Conservation (phyloP, 345 rosid genomes). For the Gossypium stocksii region DNA sequence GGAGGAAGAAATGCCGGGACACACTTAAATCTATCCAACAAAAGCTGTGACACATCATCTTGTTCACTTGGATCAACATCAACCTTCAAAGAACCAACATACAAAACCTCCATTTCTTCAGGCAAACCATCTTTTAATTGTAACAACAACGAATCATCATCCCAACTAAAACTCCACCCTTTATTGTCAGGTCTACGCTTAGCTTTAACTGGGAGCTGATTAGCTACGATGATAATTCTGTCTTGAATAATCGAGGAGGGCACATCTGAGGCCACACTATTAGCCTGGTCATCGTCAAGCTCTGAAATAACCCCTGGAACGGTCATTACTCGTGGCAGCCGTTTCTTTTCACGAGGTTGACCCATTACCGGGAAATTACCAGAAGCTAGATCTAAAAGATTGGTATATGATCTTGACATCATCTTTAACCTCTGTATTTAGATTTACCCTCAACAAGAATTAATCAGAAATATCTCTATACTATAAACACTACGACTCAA, state of each 20-base stretch:
- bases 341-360: constrained; percentile 50
- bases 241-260: constrained; percentile 58
- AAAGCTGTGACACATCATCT: constrained; percentile 63
- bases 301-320: constrained; percentile 75
- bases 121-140: constrained; percentile 80
- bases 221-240: constrained; percentile 61
- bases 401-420: constrained; percentile 72
- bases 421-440: constrained; percentile 27
- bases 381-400: constrained; percentile 76
- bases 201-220: constrained; percentile 72
- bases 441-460: constrained; percentile 17
- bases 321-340: constrained; percentile 67
- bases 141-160: constrained; percentile 54
- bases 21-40: constrained; percentile 69
- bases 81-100: constrained; percentile 55
- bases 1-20: constrained; percentile 71
- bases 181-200: constrained; percentile 74
- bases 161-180: constrained; percentile 80
- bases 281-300: constrained; percentile 74
- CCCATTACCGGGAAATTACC: constrained; percentile 64
- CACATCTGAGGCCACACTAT: constrained; percentile 60
- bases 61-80: constrained; percentile 60
- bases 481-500: constrained; percentile 17
- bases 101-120: constrained; percentile 71
- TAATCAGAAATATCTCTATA: constrained; percentile 27